These are phyloP conservation scores for Biscogniauxia mediterranea DNA, from an alignment of 2,329 filamentous ascomycete genomes.

Conservation along the genomic window DNA sequence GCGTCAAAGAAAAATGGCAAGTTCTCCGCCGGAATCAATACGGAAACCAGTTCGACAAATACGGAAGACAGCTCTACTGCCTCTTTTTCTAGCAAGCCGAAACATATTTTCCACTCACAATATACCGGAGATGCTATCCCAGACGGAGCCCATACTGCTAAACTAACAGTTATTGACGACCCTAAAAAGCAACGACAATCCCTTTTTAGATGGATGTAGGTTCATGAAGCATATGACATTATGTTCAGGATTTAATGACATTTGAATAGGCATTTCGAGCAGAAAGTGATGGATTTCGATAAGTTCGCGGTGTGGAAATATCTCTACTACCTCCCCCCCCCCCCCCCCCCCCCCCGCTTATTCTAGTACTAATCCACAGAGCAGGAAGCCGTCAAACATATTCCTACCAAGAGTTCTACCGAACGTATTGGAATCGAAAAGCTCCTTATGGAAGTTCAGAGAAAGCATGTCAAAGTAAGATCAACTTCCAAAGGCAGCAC, in stretches of 20 bases:
- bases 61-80: not conserved
- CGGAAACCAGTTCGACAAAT: not conserved
- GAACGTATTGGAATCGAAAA: slow-evolving; percentile 33
- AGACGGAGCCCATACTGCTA: slow-evolving; percentile 36
- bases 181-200: slow-evolving; percentile 31
- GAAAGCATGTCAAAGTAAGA: slow-evolving; percentile 35
- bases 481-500: slow-evolving; percentile 38
- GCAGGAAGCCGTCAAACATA: no score
- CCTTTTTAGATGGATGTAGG: slow-evolving; percentile 42
- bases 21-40: not conserved
- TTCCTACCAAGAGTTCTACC: no score
- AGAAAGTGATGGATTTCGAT: slow-evolving; percentile 42
- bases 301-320: slow-evolving; percentile 37
- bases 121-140: slow-evolving; percentile 40
- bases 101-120: slow-evolving; percentile 33
- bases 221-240: not conserved
- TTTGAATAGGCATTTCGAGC: slow-evolving; percentile 32
- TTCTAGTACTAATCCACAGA: not conserved
- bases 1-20: slow-evolving; percentile 7
- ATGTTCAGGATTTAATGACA: slow-evolving; percentile 24
- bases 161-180: slow-evolving; percentile 37
- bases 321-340: not conserved
- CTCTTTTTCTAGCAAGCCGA: not conserved
- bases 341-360: no score
- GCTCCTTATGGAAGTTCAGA: slow-evolving; percentile 39